Base-by-base conservation (phyloP, 2,329 filamentous ascomycete species). In the Aciculosporium take region DNA sequence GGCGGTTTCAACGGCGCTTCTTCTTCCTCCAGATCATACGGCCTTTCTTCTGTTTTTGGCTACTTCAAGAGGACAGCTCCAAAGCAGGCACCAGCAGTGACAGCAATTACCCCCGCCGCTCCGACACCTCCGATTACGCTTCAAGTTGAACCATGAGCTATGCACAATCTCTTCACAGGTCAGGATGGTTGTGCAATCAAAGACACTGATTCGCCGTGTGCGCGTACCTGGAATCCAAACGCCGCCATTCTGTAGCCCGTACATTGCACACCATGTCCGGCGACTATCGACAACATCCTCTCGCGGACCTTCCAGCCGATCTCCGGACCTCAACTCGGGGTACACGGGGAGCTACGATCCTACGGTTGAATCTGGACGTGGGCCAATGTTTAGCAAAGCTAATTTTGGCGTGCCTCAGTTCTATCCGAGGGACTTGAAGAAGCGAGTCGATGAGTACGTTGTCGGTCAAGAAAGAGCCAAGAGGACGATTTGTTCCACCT, bases 391-490 rank as follows among this genome's bases (percentile, higher is more conserved):
- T 55, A 67, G 59, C 46, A 74, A 74, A 56, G 53, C 63, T 42
- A 70, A 59, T 41, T 72, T 74, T 48, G 76, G 75, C 41, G 74
- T 78, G 13, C 74, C 76, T 2, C 67, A 72, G 39, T 76, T 80
- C 56, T 81, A 80, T 41, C 76, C 76, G 2, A 67, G 72, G 44
- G 71, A 77, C 51, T 69, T 98, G 52, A 95, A 96, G 67, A 79
- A 85, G 55, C 83, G 91, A 53, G 77, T 96, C 25, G 91, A 98
- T 58, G 84, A 91, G 56, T 98, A 93, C 58, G 89, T 98, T 1
- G 89, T 98, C 4, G 91, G 89, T 31, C 91, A 98, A 61, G 86
- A 95, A 50, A 78, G 86, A 45, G 87, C 91, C 13, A 91, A 98
- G 69, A 93, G 94, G 61, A 84, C 88, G 12, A 78, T 96, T 48